Percentiles rank a stretch among this genome's conserved stretches.
Evolutionary conservation across 306 rosid species (phyloP).

Genomic region (Clitoria ternatea): DNA sequence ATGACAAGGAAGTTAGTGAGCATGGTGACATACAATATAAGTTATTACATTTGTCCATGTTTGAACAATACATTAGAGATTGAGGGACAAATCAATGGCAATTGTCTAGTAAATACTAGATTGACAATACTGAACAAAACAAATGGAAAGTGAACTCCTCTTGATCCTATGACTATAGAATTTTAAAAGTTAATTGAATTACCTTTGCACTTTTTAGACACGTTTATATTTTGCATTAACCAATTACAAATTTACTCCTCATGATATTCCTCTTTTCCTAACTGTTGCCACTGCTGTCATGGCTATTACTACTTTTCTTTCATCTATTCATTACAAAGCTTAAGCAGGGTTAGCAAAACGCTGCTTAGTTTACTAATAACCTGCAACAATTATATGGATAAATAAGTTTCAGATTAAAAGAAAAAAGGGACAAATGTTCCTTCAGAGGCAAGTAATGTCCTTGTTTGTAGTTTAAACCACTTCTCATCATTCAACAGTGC

Average conservation of each 20-base stretch:
- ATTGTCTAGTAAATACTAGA: neutral
- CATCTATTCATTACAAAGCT: neutral
- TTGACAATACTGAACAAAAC: neutral
- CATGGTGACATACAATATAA: neutral
- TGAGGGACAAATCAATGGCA: neutral
- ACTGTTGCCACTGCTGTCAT: neutral
- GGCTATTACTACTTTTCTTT: neutral
- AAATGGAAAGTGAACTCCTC: neutral
- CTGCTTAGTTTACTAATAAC: neutral
- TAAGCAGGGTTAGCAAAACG: neutral
- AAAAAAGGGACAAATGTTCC: neutral
- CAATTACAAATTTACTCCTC: neutral
- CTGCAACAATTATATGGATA: neutral
- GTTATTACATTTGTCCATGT: neutral
- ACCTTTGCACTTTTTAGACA: neutral
- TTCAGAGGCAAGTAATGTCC: neutral
- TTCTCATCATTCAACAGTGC: neutral
- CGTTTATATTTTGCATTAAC: neutral
- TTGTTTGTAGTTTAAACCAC: neutral
- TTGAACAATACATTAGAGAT: neutral
- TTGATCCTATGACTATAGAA: neutral
- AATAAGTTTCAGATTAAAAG: neutral
- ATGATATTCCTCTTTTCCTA: neutral
- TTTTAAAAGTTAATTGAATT: neutral
- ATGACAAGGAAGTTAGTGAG: neutral